Evolutionary conservation across 345 rosid genomes (phyloP).

Genomic region (Psidium friedrichsthalianum): DNA sequence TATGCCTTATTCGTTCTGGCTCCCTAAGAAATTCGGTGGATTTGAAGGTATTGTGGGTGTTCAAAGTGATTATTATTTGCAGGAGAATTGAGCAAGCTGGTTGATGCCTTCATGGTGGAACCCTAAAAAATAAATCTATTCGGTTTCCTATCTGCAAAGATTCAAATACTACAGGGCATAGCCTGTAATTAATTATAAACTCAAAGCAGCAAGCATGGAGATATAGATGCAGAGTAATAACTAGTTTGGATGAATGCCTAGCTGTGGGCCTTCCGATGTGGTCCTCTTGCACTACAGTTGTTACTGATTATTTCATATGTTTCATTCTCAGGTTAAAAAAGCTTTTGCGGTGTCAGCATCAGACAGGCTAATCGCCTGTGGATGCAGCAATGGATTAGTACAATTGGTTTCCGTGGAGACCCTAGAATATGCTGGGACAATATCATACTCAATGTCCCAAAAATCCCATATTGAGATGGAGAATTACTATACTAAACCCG

Average conservation of each 20-base stretch:
- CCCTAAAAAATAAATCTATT: not conserved
- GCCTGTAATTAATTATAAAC: not conserved
- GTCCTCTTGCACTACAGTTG: not conserved
- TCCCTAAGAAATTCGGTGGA: constrained; percentile 42
- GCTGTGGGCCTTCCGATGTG: not conserved
- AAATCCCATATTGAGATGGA: constrained; percentile 13
- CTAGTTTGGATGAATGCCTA: not conserved
- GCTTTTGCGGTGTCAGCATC: constrained; percentile 67
- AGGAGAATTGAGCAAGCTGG: not conserved
- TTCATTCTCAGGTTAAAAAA: constrained; percentile 53
- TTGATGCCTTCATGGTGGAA: not conserved
- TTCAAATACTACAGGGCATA: not conserved
- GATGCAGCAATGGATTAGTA: constrained; percentile 59
- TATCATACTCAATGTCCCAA: constrained; percentile 43
- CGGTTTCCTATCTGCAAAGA: not conserved
- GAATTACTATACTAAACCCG: not conserved
- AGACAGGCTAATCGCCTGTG: constrained; percentile 60
- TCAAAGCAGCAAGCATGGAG: not conserved
- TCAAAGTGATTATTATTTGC: not conserved
- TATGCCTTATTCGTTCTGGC: constrained; percentile 41
- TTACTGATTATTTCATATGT: not conserved
- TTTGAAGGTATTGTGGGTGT: constrained; percentile 35
- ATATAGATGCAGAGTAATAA: not conserved
- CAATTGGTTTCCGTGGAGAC: constrained; percentile 32
- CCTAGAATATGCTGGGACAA: constrained; percentile 32